Evolutionary conservation across 2,329 filamentous ascomycete genomes (phyloP), one percentile per base, ranked within the genome.

Genomic region (Rutstroemia sp.): DNA sequence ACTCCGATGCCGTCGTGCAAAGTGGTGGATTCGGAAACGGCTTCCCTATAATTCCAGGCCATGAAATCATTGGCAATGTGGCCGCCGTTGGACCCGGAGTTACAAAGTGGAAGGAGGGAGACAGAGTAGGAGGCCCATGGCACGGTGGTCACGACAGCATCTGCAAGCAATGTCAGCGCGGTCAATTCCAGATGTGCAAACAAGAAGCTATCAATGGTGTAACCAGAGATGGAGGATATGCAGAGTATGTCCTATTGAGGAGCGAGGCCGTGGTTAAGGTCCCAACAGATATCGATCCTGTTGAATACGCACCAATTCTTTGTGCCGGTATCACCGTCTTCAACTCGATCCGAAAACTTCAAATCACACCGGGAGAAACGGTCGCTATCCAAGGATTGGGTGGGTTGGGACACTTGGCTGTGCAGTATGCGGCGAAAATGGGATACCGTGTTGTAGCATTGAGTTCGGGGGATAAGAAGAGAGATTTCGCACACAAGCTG

Each of bases 351-450:
- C 77, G 80, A 60, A 80, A 80, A 68, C 73, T 79, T 60, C 67
- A 73, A 23, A 71, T 83, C 46, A 73, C 76, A 63, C 75, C 78
- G 56, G 80, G 80, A 9, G 73, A 71, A n/a, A 59, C 77, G 0
- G 77, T 83, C 0, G 81, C 79, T 21, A 67, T 84, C 21, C 83
- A 92, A 60, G 89, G 87, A 14, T 75, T 92, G 3, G 84, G 90
- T 51, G 89, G 88, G 1, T 76, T 92, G 0, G 88, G 88, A 2
- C 88, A 92, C 69, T 70, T 92, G 30, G 88, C 87, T 0, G 83
- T 92, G 30, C 87, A 91, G 68, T 92, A 86, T 68, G 87, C 87
- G 4, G 75, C 75, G 50, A 83, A 84, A 71, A 89, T 91, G 87
- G 88, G 88, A 4, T 91, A 86, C 70, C 78, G 81, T 57, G 82